Evolutionary conservation across 2,329 filamentous ascomycete genomes (phyloP).

Genomic region (Scedosporium boydii): DNA sequence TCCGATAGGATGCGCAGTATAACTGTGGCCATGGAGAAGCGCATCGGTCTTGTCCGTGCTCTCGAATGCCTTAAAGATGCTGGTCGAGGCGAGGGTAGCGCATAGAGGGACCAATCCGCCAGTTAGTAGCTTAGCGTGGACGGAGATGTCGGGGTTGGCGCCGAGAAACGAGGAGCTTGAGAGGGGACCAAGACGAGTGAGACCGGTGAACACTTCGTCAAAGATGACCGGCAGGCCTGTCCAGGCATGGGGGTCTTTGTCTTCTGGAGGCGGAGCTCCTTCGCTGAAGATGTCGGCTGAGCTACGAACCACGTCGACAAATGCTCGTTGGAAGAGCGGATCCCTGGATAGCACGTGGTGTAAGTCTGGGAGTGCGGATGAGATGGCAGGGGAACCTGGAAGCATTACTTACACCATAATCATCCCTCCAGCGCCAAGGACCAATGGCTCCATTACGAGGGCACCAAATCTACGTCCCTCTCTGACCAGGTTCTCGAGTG

Average conservation of each 20-base stretch:
- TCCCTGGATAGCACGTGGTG: conserved; percentile 40
- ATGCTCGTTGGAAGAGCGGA: conserved; percentile 66
- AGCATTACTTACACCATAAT: conserved; percentile 53
- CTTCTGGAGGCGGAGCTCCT: conserved; percentile 11
- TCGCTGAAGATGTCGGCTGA: conserved; percentile 45
- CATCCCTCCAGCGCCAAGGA: conserved; percentile 80
- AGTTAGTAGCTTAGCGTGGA: conserved; percentile 77
- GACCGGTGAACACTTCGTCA: conserved; percentile 80
- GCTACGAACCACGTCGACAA: conserved; percentile 57
- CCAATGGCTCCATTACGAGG: conserved; percentile 69
- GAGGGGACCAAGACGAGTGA: conserved; percentile 70
- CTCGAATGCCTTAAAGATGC: conserved; percentile 62
- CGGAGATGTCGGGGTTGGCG: conserved; percentile 62
- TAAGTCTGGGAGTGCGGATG: neutral
- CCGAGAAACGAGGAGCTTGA: conserved; percentile 61
- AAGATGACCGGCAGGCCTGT: conserved; percentile 68
- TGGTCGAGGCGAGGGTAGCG: conserved; percentile 63
- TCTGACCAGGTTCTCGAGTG: conserved; percentile 39
- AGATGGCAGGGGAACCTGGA: neutral
- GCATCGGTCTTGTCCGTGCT: conserved; percentile 69
- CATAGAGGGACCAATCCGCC: conserved; percentile 72
- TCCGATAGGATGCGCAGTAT: conserved; percentile 75
- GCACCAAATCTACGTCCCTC: conserved; percentile 63
- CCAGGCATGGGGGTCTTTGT: conserved; percentile 37
- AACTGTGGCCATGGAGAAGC: conserved; percentile 75